Conservation (phyloP, 228 moss, liverwort and hornwort species). For the Sphagnum magellanicum region DNA sequence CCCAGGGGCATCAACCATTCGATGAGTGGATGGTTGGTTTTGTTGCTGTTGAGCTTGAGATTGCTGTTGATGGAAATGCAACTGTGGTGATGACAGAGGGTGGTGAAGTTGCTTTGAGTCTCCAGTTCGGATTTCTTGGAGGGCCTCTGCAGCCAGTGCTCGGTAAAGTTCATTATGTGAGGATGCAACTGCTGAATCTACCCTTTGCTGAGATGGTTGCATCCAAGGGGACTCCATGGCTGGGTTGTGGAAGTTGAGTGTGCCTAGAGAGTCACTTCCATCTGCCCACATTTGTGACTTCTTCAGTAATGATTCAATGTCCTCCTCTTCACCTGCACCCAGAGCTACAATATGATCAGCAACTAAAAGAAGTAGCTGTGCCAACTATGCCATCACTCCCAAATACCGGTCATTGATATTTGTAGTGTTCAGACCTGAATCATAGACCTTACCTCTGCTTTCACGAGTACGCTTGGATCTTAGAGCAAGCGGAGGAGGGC, state of each 20-base stretch:
- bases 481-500: constrained; percentile 67
- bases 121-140: constrained; percentile 54
- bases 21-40: constrained; percentile 31
- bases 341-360: no score
- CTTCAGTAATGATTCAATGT: constrained; percentile 57
- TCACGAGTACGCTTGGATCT: constrained; percentile 84
- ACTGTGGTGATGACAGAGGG: constrained; percentile 42
- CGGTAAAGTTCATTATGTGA: constrained; percentile 49
- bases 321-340: constrained; percentile 63
- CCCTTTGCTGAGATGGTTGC: constrained; percentile 31
- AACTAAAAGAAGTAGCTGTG: no score
- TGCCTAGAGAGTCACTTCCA: constrained; percentile 43
- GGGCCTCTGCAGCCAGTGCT: constrained; percentile 74
- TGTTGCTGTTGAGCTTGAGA: constrained; percentile 21
- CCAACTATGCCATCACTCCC: no score
- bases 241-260: constrained; percentile 47
- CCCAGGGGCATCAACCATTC: constrained; percentile 31
- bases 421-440: no score
- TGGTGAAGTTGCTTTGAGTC: constrained; percentile 64
- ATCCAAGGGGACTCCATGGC: constrained; percentile 66
- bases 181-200: constrained; percentile 36
- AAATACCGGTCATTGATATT: no score
- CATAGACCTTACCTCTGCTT: constrained; percentile 25
- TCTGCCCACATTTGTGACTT: constrained; percentile 42
- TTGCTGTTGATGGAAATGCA: constrained; percentile 45